Percentiles rank a stretch among this genome's conserved stretches.
Evolutionary conservation across 805 yeast species (phyloP).

Genomic region (Ogataea minuta): DNA sequence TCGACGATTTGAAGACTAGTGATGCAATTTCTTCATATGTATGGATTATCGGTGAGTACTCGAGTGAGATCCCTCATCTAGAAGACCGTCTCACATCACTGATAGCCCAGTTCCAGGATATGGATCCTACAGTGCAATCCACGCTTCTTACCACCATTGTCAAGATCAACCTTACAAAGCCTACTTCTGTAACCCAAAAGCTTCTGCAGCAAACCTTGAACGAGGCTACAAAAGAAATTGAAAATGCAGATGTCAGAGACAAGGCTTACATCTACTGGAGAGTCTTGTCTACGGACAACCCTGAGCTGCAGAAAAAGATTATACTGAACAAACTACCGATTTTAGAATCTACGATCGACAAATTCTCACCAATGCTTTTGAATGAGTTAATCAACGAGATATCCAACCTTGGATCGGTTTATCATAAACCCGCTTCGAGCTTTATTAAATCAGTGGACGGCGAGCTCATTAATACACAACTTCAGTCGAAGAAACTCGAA

Average conservation of each 20-base stretch:
- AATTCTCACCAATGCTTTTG: slow-evolving; percentile 65
- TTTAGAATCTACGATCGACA: slow-evolving; percentile 68
- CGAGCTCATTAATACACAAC: slow-evolving; percentile 22
- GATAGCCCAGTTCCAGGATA: slow-evolving; percentile 53
- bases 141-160: slow-evolving; percentile 61
- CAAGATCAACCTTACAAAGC: slow-evolving; percentile 43
- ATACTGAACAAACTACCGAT: slow-evolving; percentile 66
- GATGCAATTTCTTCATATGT: slow-evolving; percentile 60
- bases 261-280: slow-evolving; percentile 82
- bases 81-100: slow-evolving; percentile 44
- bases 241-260: slow-evolving; percentile 76
- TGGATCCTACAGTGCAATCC: slow-evolving; percentile 60
- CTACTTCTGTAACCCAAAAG: slow-evolving; percentile 35
- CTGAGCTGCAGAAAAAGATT: slow-evolving; percentile 47
- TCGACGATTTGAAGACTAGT: slow-evolving; percentile 44
- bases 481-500: slow-evolving; percentile 58
- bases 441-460: slow-evolving; percentile 40
- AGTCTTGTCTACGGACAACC: slow-evolving; percentile 50
- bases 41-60: slow-evolving; percentile 73
- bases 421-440: slow-evolving; percentile 74
- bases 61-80: slow-evolving; percentile 55
- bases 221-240: slow-evolving; percentile 60
- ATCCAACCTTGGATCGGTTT: slow-evolving; percentile 83
- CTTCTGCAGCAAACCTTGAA: slow-evolving; percentile 59
- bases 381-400: slow-evolving; percentile 71